Conservation (phyloP, 1,284 basidiomycete species). For the Mrakiaceae sp. region DNA sequence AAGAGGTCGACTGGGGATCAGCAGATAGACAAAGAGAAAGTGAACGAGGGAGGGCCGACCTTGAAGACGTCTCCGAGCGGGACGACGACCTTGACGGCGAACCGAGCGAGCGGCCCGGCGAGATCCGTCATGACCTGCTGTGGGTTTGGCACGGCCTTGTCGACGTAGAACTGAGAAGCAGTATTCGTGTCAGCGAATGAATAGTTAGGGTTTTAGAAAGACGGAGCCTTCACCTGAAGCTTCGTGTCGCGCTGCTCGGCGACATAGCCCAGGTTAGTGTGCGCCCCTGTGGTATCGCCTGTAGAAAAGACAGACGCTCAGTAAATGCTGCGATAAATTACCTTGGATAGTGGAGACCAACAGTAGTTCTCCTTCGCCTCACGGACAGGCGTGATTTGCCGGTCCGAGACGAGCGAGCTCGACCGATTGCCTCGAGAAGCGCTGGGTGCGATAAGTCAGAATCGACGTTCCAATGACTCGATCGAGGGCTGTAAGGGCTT, state of each 20-base stretch:
- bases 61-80: slow-evolving; percentile 12
- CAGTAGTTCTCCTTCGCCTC: slow-evolving; percentile 10
- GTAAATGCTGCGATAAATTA: background rate
- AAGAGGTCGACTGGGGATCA: background rate
- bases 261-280: slow-evolving; percentile 7
- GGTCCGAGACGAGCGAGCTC: background rate
- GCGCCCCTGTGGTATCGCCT: background rate
- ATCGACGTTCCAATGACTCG: too few relatives aligned
- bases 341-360: too few relatives aligned
- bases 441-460: background rate
- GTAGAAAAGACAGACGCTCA: background rate
- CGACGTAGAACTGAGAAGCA: slow-evolving; percentile 8
- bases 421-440: slow-evolving; percentile 7
- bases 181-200: background rate
- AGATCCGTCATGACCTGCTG: background rate
- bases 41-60: background rate
- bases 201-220: background rate
- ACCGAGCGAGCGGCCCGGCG: background rate
- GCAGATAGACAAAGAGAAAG: background rate
- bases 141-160: background rate
- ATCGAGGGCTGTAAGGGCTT: too few relatives aligned
- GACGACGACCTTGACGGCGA: background rate
- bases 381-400: background rate
- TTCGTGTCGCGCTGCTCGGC: background rate
- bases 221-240: slow-evolving; percentile 3